These are phyloP conservation scores for Kodamaea derodonti DNA, from an alignment of 1,139 yeast species.

Conservation along the genomic window DNA sequence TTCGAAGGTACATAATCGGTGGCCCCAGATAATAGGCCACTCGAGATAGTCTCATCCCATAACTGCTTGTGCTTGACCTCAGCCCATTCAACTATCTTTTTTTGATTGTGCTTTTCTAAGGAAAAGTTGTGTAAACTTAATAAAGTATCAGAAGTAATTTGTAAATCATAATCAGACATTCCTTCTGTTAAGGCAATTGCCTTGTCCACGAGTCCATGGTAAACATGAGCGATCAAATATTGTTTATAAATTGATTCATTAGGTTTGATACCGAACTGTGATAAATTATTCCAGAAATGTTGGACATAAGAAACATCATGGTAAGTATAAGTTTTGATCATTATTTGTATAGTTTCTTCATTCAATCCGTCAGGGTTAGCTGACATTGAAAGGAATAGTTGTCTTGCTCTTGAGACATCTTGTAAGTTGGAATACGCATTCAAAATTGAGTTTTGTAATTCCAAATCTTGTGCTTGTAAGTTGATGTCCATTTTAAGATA, in stretches of 20 bases:
- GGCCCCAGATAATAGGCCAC: constrained; percentile 38
- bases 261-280: constrained; percentile 53
- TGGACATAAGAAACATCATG: constrained; percentile 57
- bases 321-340: constrained; percentile 65
- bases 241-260: constrained; percentile 56
- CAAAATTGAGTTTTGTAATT: constrained; percentile 58
- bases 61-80: constrained; percentile 30
- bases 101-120: constrained; percentile 44
- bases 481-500: constrained; percentile 62
- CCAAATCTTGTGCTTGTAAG: constrained; percentile 52
- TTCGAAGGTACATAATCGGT: constrained; percentile 28
- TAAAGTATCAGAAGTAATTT: constrained; percentile 48
- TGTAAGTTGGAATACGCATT: constrained; percentile 65
- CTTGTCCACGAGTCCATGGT: constrained; percentile 57
- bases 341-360: constrained; percentile 64
- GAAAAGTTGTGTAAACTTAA: constrained; percentile 62
- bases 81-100: constrained; percentile 54
- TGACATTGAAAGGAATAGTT: constrained; percentile 57
- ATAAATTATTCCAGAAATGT: constrained; percentile 60
- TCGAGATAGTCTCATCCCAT: constrained; percentile 45
- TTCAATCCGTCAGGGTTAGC: constrained; percentile 58
- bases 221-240: constrained; percentile 70
- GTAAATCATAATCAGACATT: constrained; percentile 51
- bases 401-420: constrained; percentile 57
- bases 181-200: constrained; percentile 53